Conservation (phyloP, 2,329 filamentous ascomycete species). For the Neonectria punicea region DNA sequence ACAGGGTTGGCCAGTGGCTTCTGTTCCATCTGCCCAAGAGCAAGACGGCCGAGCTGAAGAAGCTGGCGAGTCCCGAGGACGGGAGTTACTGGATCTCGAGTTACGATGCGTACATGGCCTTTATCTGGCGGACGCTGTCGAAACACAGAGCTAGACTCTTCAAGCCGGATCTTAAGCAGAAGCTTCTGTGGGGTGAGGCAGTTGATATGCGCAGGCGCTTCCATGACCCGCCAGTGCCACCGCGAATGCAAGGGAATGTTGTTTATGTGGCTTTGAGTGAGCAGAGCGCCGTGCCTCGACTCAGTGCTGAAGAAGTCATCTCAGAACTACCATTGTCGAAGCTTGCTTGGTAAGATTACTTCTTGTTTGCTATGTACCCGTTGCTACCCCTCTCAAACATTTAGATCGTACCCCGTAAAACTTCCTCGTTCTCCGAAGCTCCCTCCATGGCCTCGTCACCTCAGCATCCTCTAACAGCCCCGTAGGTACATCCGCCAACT, state of each 20-base stretch:
- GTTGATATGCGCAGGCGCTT: not conserved
- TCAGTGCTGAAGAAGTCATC: not conserved
- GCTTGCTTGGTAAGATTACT: not conserved
- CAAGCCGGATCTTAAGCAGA: not conserved
- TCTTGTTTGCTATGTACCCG: not conserved
- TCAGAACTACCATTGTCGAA: not conserved
- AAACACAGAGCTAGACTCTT: slow-evolving; percentile 1
- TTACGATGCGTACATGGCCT: slow-evolving; percentile 54
- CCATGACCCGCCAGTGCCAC: not conserved
- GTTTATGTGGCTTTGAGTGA: not conserved
- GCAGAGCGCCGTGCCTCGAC: not conserved
- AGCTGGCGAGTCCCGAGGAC: slow-evolving; percentile 46
- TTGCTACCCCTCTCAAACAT: not conserved
- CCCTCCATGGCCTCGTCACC: too few relatives aligned
- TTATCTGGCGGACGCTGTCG: slow-evolving; percentile 51
- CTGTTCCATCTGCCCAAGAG: slow-evolving; percentile 57
- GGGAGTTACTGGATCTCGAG: slow-evolving; percentile 53
- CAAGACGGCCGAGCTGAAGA: slow-evolving; percentile 53
- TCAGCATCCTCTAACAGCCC: not conserved
- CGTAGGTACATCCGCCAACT: slow-evolving; percentile 47
- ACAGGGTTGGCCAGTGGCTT: slow-evolving; percentile 37
- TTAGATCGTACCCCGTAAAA: too few relatives aligned
- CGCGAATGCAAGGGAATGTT: not conserved
- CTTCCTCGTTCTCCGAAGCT: too few relatives aligned
- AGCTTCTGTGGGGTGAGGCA: not conserved